Evolutionary conservation across 306 rosid genomes (phyloP), one percentile per base, ranked within the genome.

Genomic region (Vicia villosa): DNA sequence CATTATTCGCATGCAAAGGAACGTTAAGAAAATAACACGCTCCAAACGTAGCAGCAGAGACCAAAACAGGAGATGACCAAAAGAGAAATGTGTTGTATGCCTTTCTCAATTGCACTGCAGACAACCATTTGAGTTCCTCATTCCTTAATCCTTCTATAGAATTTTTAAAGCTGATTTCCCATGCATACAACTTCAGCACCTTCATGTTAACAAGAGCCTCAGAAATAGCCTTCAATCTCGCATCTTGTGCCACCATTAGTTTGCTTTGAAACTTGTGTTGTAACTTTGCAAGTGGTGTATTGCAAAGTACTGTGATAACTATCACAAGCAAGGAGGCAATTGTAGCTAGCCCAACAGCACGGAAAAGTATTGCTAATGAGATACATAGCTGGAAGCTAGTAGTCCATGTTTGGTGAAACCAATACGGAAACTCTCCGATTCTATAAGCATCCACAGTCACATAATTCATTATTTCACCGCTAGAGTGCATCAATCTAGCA

Each of bases 371-470:
- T 7, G 78, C 82, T 21, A 90, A 69, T 3, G 91, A 88, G 60
- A 93, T 80, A 63, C 87, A 82, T n/a, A 93, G 84, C 73, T 90
- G 98, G 15, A 93, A 67, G 38, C 86, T 79, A 8, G 98, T 93
- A 13, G 98, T 86, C 97, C 98, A 93, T n/a, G 90, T 86, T 49
- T 85, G 93, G 76, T 93, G 98, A 85, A 86, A 90, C 96, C 96
- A 89, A 65, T 45, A 92, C 15, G 96, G 90, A 45, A 92, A 92
- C 69, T 92, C 98, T 69, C 98, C 98, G 56, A 92, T 82, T 77
- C 98, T 80, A 59, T 89, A 92, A 3, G 98, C 96, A 81, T 92
- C 98, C 4, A 92, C 96, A 0, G 95, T 87, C 14, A 81, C 92
- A 71, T 92, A 92, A 68, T 87, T 92, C 98, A 89, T 87, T 8